Base-by-base conservation (phyloP, 2,329 filamentous ascomycete species). In the Exophiala viscosa region DNA sequence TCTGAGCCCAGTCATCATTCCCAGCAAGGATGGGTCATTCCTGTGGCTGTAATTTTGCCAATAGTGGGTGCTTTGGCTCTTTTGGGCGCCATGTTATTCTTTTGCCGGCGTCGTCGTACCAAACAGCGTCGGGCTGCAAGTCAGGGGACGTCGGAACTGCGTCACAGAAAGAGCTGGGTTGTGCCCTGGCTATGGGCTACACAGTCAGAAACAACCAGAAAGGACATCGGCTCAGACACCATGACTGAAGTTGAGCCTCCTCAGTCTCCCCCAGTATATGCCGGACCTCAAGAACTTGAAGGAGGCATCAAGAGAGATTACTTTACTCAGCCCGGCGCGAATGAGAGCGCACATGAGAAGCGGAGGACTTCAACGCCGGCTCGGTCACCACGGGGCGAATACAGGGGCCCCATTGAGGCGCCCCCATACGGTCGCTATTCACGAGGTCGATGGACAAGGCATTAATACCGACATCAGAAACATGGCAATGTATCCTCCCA, bases 11-110 rank as follows among this genome's bases (percentile, higher is more conserved):
- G 17, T n/a, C 33, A 45, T 17, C 28, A 42, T 7, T 36, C 28
- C 8, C 9, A 56, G 17, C 39, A 38, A 14, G 44, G 28, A 31
- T 56, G 48, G 74, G 75, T 86, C 1, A 77, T 76, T 0, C 82
- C 84, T 0, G 78, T 87, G 2, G 67, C 86, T 0, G 83, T 82
- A 8, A 80, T 83, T 2, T 75, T 86, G 3, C 72, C 84, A 1
- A 82, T 82, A 3, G 71, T 82, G 1, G 75, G 84, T 41, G 69
- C 81, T 41, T 60, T 85, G 33, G 78, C 76, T 1, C 74, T 76
- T 15, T 55, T 79, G 6, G 69, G 76, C 11, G 72, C 83, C 13
- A 70, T 71, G 5, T 71, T 80, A 34, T 70, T 81, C 18, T 68
- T 85, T 17, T 82, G 76, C 67, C 73, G 78, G 5, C 74, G 76